Percentiles rank a stretch among this genome's conserved stretches.
Evolutionary conservation across 345 rosid species (phyloP).

Genomic region (Linum tenue): DNA sequence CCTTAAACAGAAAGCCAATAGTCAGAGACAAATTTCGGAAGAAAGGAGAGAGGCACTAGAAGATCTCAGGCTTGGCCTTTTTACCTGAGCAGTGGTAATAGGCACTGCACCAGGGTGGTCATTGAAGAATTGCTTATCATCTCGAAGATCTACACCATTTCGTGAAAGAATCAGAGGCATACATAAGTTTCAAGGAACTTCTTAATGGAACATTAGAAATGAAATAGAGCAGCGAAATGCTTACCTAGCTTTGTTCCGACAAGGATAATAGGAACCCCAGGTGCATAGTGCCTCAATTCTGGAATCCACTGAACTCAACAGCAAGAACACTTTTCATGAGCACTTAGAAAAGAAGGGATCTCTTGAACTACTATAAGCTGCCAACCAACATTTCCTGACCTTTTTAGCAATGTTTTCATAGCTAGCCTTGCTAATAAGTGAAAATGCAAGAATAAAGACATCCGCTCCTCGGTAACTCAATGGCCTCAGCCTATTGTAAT

Average conservation of each 20-base stretch:
- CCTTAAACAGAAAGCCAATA: slow-evolving; percentile 10
- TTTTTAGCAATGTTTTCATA: slow-evolving; percentile 93
- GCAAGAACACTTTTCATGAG: slow-evolving; percentile 11
- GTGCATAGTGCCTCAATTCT: slow-evolving; percentile 89
- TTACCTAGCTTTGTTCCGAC: slow-evolving; percentile 97
- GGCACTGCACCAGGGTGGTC: slow-evolving; percentile 97
- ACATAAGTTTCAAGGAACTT: not conserved
- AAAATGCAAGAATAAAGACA: slow-evolving; percentile 88
- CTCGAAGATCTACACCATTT: slow-evolving; percentile 63
- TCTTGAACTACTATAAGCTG: not conserved
- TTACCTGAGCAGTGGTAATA: slow-evolving; percentile 59
- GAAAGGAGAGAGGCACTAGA: not conserved
- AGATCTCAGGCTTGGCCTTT: not conserved
- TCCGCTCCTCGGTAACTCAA: slow-evolving; percentile 93
- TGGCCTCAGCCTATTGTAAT: slow-evolving; percentile 86
- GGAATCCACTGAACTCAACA: slow-evolving; percentile 81
- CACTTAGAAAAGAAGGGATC: not conserved
- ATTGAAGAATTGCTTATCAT: slow-evolving; percentile 74
- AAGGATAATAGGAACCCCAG: slow-evolving; percentile 81
- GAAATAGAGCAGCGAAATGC: not conserved
- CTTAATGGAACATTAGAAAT: not conserved
- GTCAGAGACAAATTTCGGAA: not conserved
- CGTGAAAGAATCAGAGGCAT: not conserved
- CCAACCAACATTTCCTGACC: slow-evolving; percentile 27
- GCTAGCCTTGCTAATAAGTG: slow-evolving; percentile 98